Evolutionary conservation across 192 early-diverging fungal species (phyloP).

Genomic region (Coemansia interrupta): DNA sequence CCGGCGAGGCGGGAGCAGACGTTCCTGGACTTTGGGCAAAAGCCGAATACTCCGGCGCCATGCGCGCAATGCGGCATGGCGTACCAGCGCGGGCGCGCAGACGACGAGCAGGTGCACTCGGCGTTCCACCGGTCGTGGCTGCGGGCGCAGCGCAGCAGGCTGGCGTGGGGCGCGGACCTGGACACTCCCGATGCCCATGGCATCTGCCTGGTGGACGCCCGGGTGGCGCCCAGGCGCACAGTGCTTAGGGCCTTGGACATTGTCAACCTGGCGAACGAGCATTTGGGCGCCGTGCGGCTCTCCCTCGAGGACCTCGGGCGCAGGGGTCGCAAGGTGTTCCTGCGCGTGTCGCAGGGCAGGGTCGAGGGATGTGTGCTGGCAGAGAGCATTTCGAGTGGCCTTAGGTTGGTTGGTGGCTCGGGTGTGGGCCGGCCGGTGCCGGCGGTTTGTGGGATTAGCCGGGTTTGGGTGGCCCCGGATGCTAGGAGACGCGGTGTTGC

Average conservation of each 20-base stretch:
- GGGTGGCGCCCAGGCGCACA: slow-evolving; percentile 18
- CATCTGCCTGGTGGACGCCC: slow-evolving; percentile 19
- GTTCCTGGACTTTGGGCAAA: slow-evolving; percentile 53
- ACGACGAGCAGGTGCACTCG: slow-evolving; percentile 44
- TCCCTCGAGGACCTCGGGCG: slow-evolving; percentile 10
- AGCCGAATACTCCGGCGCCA: slow-evolving; percentile 15
- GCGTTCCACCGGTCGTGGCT: slow-evolving; percentile 37
- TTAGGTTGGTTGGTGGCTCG: too few species aligned
- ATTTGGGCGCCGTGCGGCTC: slow-evolving; percentile 40
- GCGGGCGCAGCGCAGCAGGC: slow-evolving; percentile 14
- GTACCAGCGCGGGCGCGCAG: slow-evolving; percentile 43
- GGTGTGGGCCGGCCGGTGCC: neutral
- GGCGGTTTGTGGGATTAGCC: slow-evolving; percentile 54
- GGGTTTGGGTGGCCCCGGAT: slow-evolving; percentile 54
- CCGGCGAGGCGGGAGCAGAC: slow-evolving; percentile 34
- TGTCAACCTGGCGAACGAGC: slow-evolving; percentile 44
- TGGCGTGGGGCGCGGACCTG: slow-evolving; percentile 15
- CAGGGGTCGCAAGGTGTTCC: slow-evolving; percentile 39
- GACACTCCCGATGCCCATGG: neutral
- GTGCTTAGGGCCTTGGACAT: slow-evolving; percentile 31
- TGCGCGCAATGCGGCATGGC: slow-evolving; percentile 50
- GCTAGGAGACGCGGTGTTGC: slow-evolving; percentile 50
- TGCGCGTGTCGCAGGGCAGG: slow-evolving; percentile 19
- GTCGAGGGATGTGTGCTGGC: slow-evolving; percentile 53
- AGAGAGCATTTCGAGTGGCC: too few species aligned